A percentile compares a stretch with the other conserved stretches of the same genome.
These are phyloP conservation scores for Fusarium robinianum DNA, from an alignment of 2,329 filamentous ascomycete genomes.

Conservation along the genomic window DNA sequence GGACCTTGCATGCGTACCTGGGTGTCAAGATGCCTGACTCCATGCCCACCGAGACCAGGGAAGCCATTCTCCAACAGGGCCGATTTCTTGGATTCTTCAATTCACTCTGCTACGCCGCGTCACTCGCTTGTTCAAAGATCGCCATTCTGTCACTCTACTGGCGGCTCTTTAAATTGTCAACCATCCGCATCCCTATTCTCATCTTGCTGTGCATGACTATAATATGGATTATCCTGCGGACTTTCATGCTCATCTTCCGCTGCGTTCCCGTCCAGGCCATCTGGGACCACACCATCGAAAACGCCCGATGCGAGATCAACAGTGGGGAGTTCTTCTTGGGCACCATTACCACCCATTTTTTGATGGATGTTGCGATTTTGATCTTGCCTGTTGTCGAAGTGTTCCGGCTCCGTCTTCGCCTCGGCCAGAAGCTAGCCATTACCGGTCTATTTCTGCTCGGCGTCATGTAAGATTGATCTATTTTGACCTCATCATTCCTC, in stretches of 20 bases:
- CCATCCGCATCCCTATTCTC: conserved; percentile 37
- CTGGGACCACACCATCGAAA: conserved; percentile 39
- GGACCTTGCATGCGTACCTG: conserved; percentile 24
- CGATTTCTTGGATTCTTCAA: conserved; percentile 25
- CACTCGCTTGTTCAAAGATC: conserved; percentile 37
- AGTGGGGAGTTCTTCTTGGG: conserved; percentile 41
- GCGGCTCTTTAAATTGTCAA: conserved; percentile 36
- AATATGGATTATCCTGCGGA: conserved; percentile 38
- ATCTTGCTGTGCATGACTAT: conserved; percentile 29
- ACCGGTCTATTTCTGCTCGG: conserved; percentile 38
- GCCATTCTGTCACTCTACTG: conserved; percentile 40
- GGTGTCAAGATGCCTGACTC: conserved; percentile 21
- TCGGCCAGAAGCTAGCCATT: conserved; percentile 38
- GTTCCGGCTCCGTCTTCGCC: conserved; percentile 35
- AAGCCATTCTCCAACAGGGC: conserved; percentile 20
- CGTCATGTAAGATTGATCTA: conserved; percentile 31
- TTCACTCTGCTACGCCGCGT: conserved; percentile 32
- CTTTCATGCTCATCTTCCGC: conserved; percentile 42
- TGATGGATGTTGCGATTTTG: conserved; percentile 42
- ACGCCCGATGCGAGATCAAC: conserved; percentile 40
- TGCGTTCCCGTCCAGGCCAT: conserved; percentile 42
- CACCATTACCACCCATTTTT: conserved; percentile 39
- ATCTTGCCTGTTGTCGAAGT: conserved; percentile 40
- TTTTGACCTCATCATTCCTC: neutral
- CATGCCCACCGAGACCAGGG: conserved; percentile 10